Percentiles rank a stretch among this genome's conserved stretches.
Evolutionary conservation across 148 eudicot genomes (phyloP).

Genomic region (Heliamphora exappendiculata): DNA sequence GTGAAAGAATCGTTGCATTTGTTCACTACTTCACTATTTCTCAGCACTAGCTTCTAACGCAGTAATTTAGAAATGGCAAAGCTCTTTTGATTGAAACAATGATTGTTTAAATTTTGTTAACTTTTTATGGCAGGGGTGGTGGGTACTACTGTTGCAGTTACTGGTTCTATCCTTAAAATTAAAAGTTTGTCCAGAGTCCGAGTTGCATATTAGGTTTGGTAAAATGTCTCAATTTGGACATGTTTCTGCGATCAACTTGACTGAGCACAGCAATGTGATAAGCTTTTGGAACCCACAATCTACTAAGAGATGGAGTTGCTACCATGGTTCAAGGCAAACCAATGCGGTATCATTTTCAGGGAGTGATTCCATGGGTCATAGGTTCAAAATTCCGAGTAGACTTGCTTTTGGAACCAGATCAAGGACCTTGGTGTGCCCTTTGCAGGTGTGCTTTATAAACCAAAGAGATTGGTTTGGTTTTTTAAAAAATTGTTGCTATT

Average conservation of each 20-base stretch:
- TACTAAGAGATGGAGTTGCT: constrained; percentile 16
- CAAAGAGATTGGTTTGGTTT: not conserved
- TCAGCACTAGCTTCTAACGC: not conserved
- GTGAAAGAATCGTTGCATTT: not conserved
- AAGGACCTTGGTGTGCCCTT: constrained; percentile 18
- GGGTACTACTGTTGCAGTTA: constrained; percentile 9
- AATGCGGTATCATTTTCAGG: constrained; percentile 28
- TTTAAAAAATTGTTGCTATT: not conserved
- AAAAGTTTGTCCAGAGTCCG: not conserved
- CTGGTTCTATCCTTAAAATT: not conserved
- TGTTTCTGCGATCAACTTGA: constrained; percentile 37
- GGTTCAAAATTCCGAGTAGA: constrained; percentile 13
- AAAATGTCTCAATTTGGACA: constrained; percentile 42
- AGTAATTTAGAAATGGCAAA: not conserved
- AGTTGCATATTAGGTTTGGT: not conserved
- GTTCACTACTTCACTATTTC: not conserved
- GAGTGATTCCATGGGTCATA: constrained; percentile 30
- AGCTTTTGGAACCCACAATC: constrained; percentile 22
- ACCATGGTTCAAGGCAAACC: not conserved
- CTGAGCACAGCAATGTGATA: constrained; percentile 18
- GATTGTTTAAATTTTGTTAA: not conserved
- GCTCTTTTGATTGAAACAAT: not conserved
- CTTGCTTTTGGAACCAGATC: constrained; percentile 19
- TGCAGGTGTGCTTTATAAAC: constrained; percentile 29
- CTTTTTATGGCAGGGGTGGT: not conserved